Base-by-base conservation (phyloP, 345 rosid species). In the Ceriops tagal region DNA sequence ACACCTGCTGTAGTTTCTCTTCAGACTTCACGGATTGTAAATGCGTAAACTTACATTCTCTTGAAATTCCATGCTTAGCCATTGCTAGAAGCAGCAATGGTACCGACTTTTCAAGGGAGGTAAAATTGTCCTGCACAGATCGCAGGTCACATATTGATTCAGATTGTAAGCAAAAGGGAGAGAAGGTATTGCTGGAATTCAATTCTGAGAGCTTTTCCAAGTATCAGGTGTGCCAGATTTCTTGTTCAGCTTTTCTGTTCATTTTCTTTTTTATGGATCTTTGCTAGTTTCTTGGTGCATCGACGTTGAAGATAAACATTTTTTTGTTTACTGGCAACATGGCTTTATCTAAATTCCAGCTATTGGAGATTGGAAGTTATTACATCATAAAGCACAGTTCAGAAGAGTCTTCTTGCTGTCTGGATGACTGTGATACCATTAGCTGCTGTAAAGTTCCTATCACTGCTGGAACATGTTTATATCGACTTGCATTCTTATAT, bases 301-400 rank as follows among this genome's bases (percentile, higher is more conserved):
- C 62, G 21, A 63, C 59, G 8, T 63, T 34, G 71, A 52, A 35
- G 26, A 60, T 8, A 22, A 47, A 28, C 39, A 11, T 31, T 43
- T 59, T 5, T 61, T 60, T 24, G 26, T 43, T 73, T 37, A 15
- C 15, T 56, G 8, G 51, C 52, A 57, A 62, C n/a, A 37, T 22
- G 15, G 49, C 60, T 73, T 56, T 55, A 75, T 72, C 59, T 71
- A 21, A 74, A 46, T 78, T 80, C 73, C 91, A 91, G 96, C 65
- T 49, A 30, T 78, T 93, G 84, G 87, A 88, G 85, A 86, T 91
- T 77, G 98, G 90, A 47, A 72, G 82, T 63, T 88, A 73, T 77
- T 91, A 91, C 79, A 73, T 89, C 59, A 74, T 83, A 71, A 91
- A 82, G 71, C 91, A 88, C 68, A 64, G 62, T 31, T 26, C 34